A percentile compares a stretch with the other conserved stretches of the same genome.
Evolutionary conservation across 2,329 filamentous ascomycete species (phyloP).

Genomic region (Colletotrichum simmondsii): DNA sequence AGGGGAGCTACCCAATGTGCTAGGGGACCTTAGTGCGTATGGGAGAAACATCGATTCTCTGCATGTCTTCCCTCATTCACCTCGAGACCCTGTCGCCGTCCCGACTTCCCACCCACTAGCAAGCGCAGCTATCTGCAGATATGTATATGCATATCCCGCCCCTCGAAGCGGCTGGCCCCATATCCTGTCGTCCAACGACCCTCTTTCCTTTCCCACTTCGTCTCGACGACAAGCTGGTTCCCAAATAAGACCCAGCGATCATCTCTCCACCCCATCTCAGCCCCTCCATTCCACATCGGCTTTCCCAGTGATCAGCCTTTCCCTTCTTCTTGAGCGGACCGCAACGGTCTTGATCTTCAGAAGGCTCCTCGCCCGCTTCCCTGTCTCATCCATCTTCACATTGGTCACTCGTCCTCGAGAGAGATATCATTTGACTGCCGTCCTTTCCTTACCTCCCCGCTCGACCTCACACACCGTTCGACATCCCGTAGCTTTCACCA

Average conservation of each 20-base stretch:
- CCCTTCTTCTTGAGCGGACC: slow-evolving; percentile 27
- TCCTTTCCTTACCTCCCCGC: not conserved
- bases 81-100: slow-evolving; percentile 27
- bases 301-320: slow-evolving; percentile 24
- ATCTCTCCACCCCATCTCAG: slow-evolving; percentile 32
- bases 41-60: slow-evolving; percentile 33
- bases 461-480: slow-evolving; percentile 9
- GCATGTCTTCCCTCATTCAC: slow-evolving; percentile 21
- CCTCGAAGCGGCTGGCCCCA: slow-evolving; percentile 26
- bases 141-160: slow-evolving; percentile 35
- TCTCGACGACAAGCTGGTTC: slow-evolving; percentile 29
- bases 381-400: not conserved
- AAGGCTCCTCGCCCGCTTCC: not conserved
- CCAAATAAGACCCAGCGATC: slow-evolving; percentile 33
- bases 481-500: not conserved
- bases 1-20: slow-evolving; percentile 29
- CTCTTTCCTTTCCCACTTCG: slow-evolving; percentile 22
- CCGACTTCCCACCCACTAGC: slow-evolving; percentile 26
- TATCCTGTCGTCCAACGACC: slow-evolving; percentile 27
- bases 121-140: slow-evolving; percentile 34
- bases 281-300: slow-evolving; percentile 32
- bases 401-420: not conserved
- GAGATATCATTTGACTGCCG: not conserved
- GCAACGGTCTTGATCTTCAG: slow-evolving; percentile 18
- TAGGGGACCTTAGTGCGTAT: slow-evolving; percentile 33